Percentiles rank a stretch among this genome's conserved stretches.
These are phyloP conservation scores for Punica granatum DNA, from an alignment of 345 rosid genomes.

Conservation along the genomic window DNA sequence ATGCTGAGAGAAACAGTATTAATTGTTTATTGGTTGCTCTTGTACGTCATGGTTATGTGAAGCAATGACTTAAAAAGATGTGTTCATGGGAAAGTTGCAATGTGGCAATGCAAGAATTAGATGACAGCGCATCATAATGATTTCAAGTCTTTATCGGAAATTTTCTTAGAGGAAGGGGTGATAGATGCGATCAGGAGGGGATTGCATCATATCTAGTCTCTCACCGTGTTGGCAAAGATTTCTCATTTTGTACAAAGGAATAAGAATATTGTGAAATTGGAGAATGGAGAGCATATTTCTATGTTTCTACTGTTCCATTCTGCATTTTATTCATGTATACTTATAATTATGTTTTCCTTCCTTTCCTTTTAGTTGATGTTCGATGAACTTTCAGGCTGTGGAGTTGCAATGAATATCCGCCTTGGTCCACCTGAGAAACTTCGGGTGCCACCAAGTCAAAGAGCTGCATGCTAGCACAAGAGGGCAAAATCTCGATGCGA, in stretches of 20 bases:
- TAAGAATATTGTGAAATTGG: not conserved
- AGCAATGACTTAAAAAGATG: not conserved
- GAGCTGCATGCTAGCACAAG: not conserved
- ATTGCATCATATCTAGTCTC: not conserved
- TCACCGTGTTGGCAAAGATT: not conserved
- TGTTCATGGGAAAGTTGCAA: too few relatives aligned
- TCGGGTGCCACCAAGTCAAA: not conserved
- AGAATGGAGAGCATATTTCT: not conserved
- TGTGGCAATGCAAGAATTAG: too few relatives aligned
- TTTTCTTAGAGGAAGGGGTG: not conserved
- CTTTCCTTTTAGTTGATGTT: not conserved
- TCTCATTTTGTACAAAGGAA: not conserved
- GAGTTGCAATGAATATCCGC: not conserved
- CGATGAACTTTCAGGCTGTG: not conserved
- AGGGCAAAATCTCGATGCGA: not conserved
- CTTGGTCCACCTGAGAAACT: not conserved
- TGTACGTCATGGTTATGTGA: not conserved
- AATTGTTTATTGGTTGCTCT: not conserved
- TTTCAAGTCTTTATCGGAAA: not conserved
- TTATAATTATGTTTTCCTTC: too few relatives aligned
- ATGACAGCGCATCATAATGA: not conserved
- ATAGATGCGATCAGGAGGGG: too few relatives aligned
- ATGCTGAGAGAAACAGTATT: not conserved
- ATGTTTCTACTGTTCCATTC: not conserved
- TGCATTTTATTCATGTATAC: too few relatives aligned